Base-by-base conservation (phyloP, 305 asterid genomes). In the Fraxinus angustifolia region DNA sequence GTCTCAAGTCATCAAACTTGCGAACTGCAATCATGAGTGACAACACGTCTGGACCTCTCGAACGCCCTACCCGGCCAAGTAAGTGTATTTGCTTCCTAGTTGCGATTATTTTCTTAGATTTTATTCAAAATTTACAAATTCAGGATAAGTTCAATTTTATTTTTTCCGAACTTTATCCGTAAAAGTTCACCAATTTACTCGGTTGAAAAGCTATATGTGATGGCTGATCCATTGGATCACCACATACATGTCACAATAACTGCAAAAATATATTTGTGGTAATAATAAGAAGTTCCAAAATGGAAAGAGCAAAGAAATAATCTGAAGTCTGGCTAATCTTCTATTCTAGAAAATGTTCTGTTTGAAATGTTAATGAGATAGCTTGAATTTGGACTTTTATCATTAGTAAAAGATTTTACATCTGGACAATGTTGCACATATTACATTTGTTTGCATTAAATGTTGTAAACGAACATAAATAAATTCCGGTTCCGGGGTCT, bases 1-100 rank as follows among this genome's bases (percentile, higher is more conserved):
- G 10, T 45, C 60, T 50, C 56, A 30, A n/a, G 60, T 76, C 33
- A 48, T 81, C 87, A 83, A 71, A 82, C 76, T 79, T 60, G 82
- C 65, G 28, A 84, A 38, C 80, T 80, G 81, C 81, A 40, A 84
- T 80, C 83, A 87, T 84, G 88, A 88, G 85, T 86, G 90, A 82
- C 84, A 82, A 56, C 68, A 84, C 83, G 87, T 73, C 90, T 17
- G 92, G 86, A 87, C 88, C 87, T 81, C 78, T 85, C 65, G 91
- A 87, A 76, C 85, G 86, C 82, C 91, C 93, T 2, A 19, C 78
- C 77, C 85, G 87, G 88, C 93, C 93, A 85, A 91, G 99, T 93
- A 90, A 76, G 89, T 76, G 17, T 28, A 23, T 38, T 72, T 71
- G 21, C 30, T 48, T 28, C 45, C 74, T 12, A 68, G 38, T 68